Conservation (phyloP, 139 green algal genomes). For the Coccomyxa sp. region DNA sequence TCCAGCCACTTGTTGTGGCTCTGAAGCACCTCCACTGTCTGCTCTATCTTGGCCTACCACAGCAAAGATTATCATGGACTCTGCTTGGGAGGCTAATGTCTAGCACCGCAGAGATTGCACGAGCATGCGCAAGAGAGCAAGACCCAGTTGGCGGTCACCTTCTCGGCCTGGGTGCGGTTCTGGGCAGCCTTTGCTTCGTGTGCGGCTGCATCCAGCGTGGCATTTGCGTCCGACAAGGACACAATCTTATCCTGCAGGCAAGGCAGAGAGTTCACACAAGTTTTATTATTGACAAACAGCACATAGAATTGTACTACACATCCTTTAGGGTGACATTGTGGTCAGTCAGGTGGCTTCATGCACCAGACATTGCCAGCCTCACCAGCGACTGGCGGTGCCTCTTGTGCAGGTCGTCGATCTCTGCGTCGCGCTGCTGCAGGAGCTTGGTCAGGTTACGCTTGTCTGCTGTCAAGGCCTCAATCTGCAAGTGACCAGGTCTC, state of each 20-base stretch:
- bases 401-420: conserved; percentile 32
- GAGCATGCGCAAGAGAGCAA: too few species aligned
- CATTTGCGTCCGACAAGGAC: conserved; percentile 23
- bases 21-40: conserved; percentile 50
- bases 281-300: too few species aligned
- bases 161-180: conserved; percentile 15
- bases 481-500: background rate
- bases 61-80: too few species aligned
- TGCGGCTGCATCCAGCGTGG: conserved; percentile 26
- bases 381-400: conserved; percentile 21
- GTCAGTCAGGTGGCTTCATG: too few species aligned
- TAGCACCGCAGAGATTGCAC: too few species aligned
- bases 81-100: too few species aligned
- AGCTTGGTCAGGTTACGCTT: conserved; percentile 32
- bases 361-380: background rate
- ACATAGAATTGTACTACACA: too few species aligned
- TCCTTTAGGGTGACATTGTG: too few species aligned
- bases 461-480: conserved; percentile 21
- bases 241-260: conserved; percentile 28
- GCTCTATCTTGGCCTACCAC: conserved; percentile 37
- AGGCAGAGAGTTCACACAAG: too few species aligned
- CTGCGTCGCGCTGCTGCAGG: conserved; percentile 24
- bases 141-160: too few species aligned
- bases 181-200: conserved; percentile 27
- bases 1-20: conserved; percentile 40